Evolutionary conservation across 1,284 basidiomycete species (phyloP).

Genomic region (Coniophora puteana): DNA sequence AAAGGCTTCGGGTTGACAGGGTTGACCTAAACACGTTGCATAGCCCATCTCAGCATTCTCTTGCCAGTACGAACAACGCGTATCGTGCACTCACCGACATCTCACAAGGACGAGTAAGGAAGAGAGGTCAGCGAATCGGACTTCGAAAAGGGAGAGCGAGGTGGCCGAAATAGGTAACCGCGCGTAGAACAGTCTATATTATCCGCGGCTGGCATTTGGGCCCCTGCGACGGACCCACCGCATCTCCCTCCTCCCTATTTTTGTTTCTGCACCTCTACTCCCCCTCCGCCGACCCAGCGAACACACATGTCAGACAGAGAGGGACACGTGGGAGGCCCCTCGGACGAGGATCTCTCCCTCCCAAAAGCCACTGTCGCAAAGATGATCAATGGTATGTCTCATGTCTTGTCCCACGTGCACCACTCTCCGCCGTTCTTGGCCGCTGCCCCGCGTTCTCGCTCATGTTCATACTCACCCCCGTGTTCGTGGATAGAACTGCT

Average conservation of each 20-base stretch:
- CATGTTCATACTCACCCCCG: not conserved
- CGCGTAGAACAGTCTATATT: constrained; percentile 8
- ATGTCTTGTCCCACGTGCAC: not conserved
- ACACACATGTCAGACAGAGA: constrained; percentile 81
- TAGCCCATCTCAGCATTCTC: too few species aligned
- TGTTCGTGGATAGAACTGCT: constrained; percentile 72
- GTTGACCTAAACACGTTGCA: constrained; percentile 60
- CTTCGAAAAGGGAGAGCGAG: constrained; percentile 46
- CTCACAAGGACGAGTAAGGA: constrained; percentile 38
- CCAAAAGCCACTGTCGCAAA: constrained; percentile 98
- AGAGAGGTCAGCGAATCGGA: constrained; percentile 50
- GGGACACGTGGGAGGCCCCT: constrained; percentile 55
- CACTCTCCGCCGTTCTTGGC: constrained; percentile 5
- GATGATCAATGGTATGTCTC: constrained; percentile 80
- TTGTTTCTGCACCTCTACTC: constrained; percentile 6
- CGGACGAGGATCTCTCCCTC: constrained; percentile 90
- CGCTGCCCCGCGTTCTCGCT: too few species aligned
- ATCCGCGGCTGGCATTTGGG: not conserved
- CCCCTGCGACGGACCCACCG: not conserved
- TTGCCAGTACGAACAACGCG: constrained; percentile 13
- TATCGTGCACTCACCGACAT: constrained; percentile 46
- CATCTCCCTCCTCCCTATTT: not conserved
- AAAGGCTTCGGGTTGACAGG: constrained; percentile 99
- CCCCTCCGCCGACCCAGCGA: constrained; percentile 4
- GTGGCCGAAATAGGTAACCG: constrained; percentile 6